A percentile compares a stretch with the other conserved stretches of the same genome.
Conservation (phyloP, 352 stramenopile genomes). For the Pythium periplocum region DNA sequence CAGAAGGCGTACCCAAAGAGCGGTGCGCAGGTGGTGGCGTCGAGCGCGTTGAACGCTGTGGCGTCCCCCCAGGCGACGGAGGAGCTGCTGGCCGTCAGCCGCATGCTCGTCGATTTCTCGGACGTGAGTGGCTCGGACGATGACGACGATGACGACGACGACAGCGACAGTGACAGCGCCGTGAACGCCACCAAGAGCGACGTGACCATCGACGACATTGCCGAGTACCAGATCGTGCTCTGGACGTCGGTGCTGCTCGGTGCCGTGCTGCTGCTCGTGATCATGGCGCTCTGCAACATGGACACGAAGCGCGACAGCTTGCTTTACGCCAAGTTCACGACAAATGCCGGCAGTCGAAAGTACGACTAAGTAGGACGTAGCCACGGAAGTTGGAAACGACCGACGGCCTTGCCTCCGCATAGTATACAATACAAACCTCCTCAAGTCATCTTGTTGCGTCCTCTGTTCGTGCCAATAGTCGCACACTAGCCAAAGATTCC, state of each 20-base stretch:
- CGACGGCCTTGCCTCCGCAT: too few species aligned
- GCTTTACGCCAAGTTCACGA: constrained; percentile 84
- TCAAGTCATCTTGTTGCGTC: too few species aligned
- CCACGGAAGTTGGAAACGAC: too few species aligned
- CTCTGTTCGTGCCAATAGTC: not conserved
- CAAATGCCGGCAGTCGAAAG: constrained; percentile 46
- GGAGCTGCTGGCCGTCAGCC: constrained; percentile 22
- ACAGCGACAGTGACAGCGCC: constrained; percentile 18
- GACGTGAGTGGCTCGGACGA: constrained; percentile 20
- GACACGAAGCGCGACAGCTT: constrained; percentile 69
- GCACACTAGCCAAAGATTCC: not conserved
- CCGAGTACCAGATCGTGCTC: constrained; percentile 77
- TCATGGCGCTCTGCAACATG: constrained; percentile 70
- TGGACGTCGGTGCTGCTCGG: constrained; percentile 71
- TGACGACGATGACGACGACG: constrained; percentile 7
- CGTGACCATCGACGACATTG: constrained; percentile 56
- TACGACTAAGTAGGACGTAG: constrained; percentile 28
- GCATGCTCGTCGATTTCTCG: constrained; percentile 19
- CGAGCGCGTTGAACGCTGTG: not conserved
- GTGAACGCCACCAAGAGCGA: constrained; percentile 25
- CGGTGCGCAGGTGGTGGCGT: constrained; percentile 36
- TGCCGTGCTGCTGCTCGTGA: constrained; percentile 35
- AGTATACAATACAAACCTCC: too few species aligned
- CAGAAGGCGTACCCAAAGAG: constrained; percentile 22
- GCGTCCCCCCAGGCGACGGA: constrained; percentile 10